phyloP scores from a whole-genome alignment of 345 rosid species.

The Brassica rapa region DNA sequence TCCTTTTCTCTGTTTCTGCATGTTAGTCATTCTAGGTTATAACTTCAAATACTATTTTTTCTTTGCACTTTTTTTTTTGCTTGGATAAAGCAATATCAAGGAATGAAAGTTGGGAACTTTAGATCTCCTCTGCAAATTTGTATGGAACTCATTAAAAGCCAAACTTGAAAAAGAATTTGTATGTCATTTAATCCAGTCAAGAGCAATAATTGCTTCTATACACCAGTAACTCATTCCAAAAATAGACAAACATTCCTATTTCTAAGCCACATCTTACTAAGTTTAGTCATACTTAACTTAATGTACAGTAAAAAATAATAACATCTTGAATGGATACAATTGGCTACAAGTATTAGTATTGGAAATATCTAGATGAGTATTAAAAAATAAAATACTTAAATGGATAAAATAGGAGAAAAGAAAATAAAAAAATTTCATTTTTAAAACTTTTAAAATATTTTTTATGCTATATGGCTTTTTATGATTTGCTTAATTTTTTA shows the following conservation, averaged over 20 bases:
- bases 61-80: not conserved
- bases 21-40: constrained; percentile 16
- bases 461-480: too few relatives aligned
- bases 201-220: not conserved
- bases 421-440: too few relatives aligned
- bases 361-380: not conserved
- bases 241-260: constrained; percentile 31
- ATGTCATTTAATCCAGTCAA: not conserved
- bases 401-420: too few relatives aligned
- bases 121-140: constrained; percentile 9
- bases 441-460: too few relatives aligned
- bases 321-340: not conserved
- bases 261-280: constrained; percentile 31
- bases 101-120: constrained; percentile 7
- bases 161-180: constrained; percentile 9
- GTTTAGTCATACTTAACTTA: constrained; percentile 25
- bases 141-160: constrained; percentile 25
- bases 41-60: not conserved
- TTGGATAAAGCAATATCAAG: not conserved
- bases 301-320: not conserved
- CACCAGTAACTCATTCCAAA: constrained; percentile 23
- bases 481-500: too few relatives aligned
- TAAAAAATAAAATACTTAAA: too few relatives aligned
- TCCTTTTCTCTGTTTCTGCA: constrained; percentile 18
- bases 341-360: not conserved